phyloP scores from a whole-genome alignment of 345 rosid genomes.

The Acer campestre region DNA sequence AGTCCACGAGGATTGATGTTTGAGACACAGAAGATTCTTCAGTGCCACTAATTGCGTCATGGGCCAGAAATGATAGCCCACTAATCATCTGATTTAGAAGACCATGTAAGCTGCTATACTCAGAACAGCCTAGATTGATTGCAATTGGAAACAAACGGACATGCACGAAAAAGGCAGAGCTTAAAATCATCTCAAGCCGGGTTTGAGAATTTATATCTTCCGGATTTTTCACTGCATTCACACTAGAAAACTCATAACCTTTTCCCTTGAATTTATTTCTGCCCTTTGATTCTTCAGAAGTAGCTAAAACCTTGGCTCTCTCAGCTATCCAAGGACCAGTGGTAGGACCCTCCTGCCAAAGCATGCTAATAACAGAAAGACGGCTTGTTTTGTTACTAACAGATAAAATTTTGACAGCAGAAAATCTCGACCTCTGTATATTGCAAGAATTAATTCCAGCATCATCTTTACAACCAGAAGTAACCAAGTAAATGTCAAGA shows the following conservation, averaged over 20 bases:
- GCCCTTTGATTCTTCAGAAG: constrained; percentile 53
- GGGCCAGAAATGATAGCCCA: constrained; percentile 41
- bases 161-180: constrained; percentile 66
- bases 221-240: constrained; percentile 51
- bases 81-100: constrained; percentile 54
- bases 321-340: constrained; percentile 71
- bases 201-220: constrained; percentile 56
- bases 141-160: constrained; percentile 50
- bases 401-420: constrained; percentile 55
- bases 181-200: constrained; percentile 61
- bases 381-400: constrained; percentile 41
- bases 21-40: constrained; percentile 45
- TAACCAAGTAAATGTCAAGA: constrained; percentile 62
- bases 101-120: constrained; percentile 41
- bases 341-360: constrained; percentile 73
- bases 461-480: constrained; percentile 36
- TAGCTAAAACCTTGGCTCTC: constrained; percentile 75
- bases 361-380: constrained; percentile 64
- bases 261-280: constrained; percentile 45
- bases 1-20: constrained; percentile 68
- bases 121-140: constrained; percentile 50
- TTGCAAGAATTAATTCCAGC: constrained; percentile 29
- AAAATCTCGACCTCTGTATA: constrained; percentile 39
- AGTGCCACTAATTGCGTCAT: constrained; percentile 29
- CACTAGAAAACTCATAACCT: constrained; percentile 75